Evolutionary conservation across 2,329 filamentous ascomycete genomes (phyloP).

Genomic region (Trichophyton mentagrophytes): DNA sequence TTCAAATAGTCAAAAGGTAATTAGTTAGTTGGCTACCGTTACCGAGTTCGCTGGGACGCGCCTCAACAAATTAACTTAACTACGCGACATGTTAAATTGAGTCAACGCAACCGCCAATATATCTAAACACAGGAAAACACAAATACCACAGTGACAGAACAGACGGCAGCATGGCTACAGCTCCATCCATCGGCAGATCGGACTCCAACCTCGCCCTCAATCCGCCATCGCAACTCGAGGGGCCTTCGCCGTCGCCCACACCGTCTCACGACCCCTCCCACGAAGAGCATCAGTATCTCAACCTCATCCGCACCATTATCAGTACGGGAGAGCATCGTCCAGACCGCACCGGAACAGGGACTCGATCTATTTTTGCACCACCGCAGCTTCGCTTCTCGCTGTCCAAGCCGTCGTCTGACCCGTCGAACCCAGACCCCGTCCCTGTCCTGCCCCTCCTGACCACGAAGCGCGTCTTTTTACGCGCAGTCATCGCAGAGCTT

Average conservation of each 20-base stretch:
- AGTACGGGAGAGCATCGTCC: slow-evolving; percentile 73
- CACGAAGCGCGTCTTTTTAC: slow-evolving; percentile 89
- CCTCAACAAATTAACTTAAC: no score
- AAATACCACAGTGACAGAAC: not conserved
- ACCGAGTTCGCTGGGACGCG: no score
- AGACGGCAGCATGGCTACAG: not conserved
- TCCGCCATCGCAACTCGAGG: not conserved
- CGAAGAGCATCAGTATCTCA: slow-evolving; percentile 89
- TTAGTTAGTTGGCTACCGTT: no score
- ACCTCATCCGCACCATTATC: slow-evolving; percentile 76
- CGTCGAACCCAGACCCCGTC: slow-evolving; percentile 20
- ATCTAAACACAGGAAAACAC: not conserved
- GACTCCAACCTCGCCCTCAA: not conserved
- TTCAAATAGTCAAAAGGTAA: no score
- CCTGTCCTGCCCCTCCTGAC: slow-evolving; percentile 84
- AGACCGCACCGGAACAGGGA: slow-evolving; percentile 89
- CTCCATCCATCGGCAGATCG: not conserved
- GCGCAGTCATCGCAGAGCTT: slow-evolving; percentile 80
- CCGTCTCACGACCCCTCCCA: slow-evolving; percentile 36
- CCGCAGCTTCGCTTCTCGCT: slow-evolving; percentile 76
- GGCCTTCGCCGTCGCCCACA: not conserved
- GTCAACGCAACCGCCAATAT: not conserved
- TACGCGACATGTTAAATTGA: not conserved
- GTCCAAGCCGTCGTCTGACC: slow-evolving; percentile 38
- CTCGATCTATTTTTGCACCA: slow-evolving; percentile 77